Evolutionary conservation across 257 asterid species (phyloP), one percentile per base, ranked within the genome.

Genomic region (Salvia miltiorrhiza): DNA sequence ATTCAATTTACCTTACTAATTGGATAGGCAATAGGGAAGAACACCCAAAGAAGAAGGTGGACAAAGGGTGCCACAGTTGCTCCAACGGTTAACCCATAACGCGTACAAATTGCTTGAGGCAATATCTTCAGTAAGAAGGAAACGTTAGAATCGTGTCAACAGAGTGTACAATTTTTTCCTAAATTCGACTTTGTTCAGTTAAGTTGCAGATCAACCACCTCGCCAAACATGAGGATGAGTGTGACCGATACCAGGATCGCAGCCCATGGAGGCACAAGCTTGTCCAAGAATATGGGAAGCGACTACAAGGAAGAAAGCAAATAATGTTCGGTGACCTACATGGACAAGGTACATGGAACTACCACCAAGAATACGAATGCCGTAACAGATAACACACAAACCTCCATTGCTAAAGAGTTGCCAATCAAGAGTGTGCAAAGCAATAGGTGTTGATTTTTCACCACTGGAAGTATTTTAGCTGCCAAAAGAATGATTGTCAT

Each of bases 341-440:
- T 48, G 21, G 9, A 20, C 19, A 16, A 26, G 65, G 66, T 63
- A 60, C 33, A 33, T 23, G 47, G 14, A 63, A 61, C 35, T 28
- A 17, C 17, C 49, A 14, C 47, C 62, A n/a, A 67, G 26, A 33
- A 61, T 23, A 50, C n/a, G 21, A 55, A 40, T 65, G 59, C 26
- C 52, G 9, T 60, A 63, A 75, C 59, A 41, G 21, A 71, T 21
- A 69, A 55, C 59, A 48, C 7, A 76, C 93, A 74, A 53, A 91
- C 99, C 99, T 94, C 99, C 99, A 94, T 94, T 5, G 99, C 99
- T 69, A 94, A 77, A 76, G 99, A 86, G 86, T 94, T 94, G 59
- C 99, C 99, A 44, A 94, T 94, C 95, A 94, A 94, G 84, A 94
- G 96, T n/a, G 99, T 94, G 81, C 99, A 94, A 55, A 94, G 96